Evolutionary conservation across 495 filamentous ascomycete genomes (phyloP).

Genomic region (Penicillium canariense): DNA sequence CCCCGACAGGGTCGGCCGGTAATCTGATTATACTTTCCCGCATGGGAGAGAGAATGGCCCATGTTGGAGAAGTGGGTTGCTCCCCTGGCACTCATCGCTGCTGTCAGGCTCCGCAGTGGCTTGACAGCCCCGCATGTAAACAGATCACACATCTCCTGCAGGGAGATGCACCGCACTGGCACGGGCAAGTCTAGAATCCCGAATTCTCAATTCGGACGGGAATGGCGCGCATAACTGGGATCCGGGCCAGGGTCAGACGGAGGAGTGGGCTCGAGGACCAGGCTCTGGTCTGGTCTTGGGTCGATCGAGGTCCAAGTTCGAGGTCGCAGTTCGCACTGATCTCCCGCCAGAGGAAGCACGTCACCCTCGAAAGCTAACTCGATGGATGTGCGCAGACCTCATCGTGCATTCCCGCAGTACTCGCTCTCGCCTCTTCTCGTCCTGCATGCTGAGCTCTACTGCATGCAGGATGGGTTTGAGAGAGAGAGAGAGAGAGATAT

Average conservation of each 20-base stretch:
- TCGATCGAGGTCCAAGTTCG: neutral
- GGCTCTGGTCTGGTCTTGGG: neutral
- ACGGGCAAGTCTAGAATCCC: neutral
- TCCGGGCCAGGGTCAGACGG: neutral
- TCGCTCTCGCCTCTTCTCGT: neutral
- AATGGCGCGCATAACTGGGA: neutral
- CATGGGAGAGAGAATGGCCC: neutral
- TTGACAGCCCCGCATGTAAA: constrained; percentile 30
- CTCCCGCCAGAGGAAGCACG: constrained; percentile 15
- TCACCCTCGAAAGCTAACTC: constrained; percentile 1
- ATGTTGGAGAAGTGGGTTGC: constrained; percentile 4
- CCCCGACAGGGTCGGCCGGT: too few relatives aligned
- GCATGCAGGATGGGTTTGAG: constrained; percentile 6
- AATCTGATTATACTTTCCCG: neutral
- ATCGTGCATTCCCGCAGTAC: constrained; percentile 7
- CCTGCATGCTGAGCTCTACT: neutral
- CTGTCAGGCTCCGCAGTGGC: constrained; percentile 28
- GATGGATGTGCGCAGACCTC: constrained; percentile 1
- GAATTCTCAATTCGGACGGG: neutral
- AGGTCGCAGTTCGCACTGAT: constrained; percentile 4
- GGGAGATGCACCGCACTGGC: constrained; percentile 7
- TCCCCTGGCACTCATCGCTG: constrained; percentile 3
- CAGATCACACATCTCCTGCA: constrained; percentile 26
- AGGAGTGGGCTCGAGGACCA: neutral
- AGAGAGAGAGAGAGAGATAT: too few relatives aligned